Evolutionary conservation across 1,139 yeast species (phyloP).

Genomic region (Zhuliangozyma parablackwelliae): DNA sequence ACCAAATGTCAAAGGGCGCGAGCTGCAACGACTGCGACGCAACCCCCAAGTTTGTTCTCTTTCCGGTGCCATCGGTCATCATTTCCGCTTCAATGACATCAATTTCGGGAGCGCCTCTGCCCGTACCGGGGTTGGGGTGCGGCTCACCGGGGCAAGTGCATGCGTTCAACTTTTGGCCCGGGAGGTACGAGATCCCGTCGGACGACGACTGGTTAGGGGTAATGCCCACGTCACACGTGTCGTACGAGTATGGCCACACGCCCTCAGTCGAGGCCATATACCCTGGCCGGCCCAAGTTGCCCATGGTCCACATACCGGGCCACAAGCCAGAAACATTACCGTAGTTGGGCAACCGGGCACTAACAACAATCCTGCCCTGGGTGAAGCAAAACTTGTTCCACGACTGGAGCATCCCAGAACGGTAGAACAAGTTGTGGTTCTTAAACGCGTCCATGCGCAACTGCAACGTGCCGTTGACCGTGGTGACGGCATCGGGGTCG

Average conservation of each 20-base stretch:
- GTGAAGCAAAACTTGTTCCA: constrained; percentile 85
- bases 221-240: constrained; percentile 80
- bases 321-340: constrained; percentile 73
- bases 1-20: constrained; percentile 88
- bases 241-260: constrained; percentile 87
- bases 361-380: constrained; percentile 67
- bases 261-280: constrained; percentile 76
- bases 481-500: constrained; percentile 74
- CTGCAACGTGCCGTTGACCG: constrained; percentile 61
- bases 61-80: constrained; percentile 26
- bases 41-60: constrained; percentile 44
- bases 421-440: constrained; percentile 67
- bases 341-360: constrained; percentile 67
- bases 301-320: constrained; percentile 92
- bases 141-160: constrained; percentile 76
- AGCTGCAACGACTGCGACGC: constrained; percentile 81
- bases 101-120: constrained; percentile 89
- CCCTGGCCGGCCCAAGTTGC: constrained; percentile 84
- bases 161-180: constrained; percentile 66
- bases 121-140: constrained; percentile 75
- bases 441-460: constrained; percentile 68
- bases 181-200: constrained; percentile 75
- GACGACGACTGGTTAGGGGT: constrained; percentile 81
- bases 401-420: constrained; percentile 80
- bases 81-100: constrained; percentile 79